Conservation (phyloP, 192 early-diverging fungal genomes). For the Phlyctochytrium bullatum region DNA sequence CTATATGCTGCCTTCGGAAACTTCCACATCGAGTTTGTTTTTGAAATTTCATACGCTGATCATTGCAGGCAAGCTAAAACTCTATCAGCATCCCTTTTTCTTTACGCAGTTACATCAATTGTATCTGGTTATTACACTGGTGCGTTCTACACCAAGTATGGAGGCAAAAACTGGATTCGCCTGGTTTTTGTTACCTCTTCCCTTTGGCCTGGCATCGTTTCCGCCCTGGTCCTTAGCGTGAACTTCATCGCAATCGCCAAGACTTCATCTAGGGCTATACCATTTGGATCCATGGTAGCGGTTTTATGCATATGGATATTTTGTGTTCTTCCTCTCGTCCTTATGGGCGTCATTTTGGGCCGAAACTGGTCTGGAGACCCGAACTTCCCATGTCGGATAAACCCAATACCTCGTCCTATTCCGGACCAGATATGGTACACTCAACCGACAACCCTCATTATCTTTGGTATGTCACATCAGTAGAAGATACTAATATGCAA, state of each 20-base stretch:
- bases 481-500: too few relatives aligned
- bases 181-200: constrained; percentile 64
- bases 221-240: constrained; percentile 57
- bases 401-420: constrained; percentile 92
- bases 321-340: constrained; percentile 78
- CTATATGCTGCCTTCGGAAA: constrained; percentile 36
- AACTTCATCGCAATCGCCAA: constrained; percentile 84
- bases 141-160: constrained; percentile 65
- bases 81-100: constrained; percentile 72
- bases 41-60: not conserved
- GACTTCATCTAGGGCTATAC: constrained; percentile 84
- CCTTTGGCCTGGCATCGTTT: constrained; percentile 66
- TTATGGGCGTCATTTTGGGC: constrained; percentile 75
- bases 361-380: constrained; percentile 58
- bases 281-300: constrained; percentile 79
- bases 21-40: constrained; percentile 42
- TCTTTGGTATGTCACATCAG: constrained; percentile 27
- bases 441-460: constrained; percentile 67
- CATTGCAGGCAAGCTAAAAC: constrained; percentile 62
- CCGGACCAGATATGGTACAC: constrained; percentile 80
- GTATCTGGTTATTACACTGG: constrained; percentile 67
- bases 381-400: constrained; percentile 79
- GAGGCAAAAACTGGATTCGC: constrained; percentile 67
- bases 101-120: constrained; percentile 71
- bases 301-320: constrained; percentile 80